These are phyloP conservation scores for Paraphoma sp. DNA, from an alignment of 2,329 filamentous ascomycete species.

Conservation along the genomic window DNA sequence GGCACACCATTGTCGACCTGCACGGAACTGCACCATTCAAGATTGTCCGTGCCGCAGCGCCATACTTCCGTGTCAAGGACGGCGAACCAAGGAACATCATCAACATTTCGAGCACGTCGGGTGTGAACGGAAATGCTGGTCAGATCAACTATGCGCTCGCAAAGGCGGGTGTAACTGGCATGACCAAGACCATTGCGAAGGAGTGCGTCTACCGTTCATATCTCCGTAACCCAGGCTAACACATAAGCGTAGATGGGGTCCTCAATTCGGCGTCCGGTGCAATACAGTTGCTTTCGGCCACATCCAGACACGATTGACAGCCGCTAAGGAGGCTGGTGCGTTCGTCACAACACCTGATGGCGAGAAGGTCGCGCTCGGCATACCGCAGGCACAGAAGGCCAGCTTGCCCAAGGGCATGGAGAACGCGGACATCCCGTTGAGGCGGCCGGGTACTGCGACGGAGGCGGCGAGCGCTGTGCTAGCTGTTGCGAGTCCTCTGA, in stretches of 20 bases:
- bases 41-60: constrained; percentile 77
- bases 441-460: constrained; percentile 76
- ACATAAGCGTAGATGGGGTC: constrained; percentile 68
- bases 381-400: constrained; percentile 52
- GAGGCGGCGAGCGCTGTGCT: constrained; percentile 82
- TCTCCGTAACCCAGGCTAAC: constrained; percentile 5
- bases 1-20: constrained; percentile 84
- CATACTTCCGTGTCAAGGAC: constrained; percentile 88
- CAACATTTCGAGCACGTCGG: constrained; percentile 83
- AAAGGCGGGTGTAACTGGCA: constrained; percentile 81
- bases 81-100: constrained; percentile 79
- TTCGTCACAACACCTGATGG: constrained; percentile 80
- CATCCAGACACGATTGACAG: constrained; percentile 80
- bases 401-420: constrained; percentile 34
- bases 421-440: constrained; percentile 76
- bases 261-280: constrained; percentile 77
- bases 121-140: constrained; percentile 86
- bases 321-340: constrained; percentile 82
- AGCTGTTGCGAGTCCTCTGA: constrained; percentile 80
- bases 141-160: constrained; percentile 88
- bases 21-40: constrained; percentile 88
- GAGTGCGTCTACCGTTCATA: constrained; percentile 52
- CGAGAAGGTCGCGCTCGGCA: constrained; percentile 53
- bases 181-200: constrained; percentile 90
- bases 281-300: constrained; percentile 87